Percentiles rank a stretch among this genome's conserved stretches.
Evolutionary conservation across 176 grass and related monocot genomes (phyloP).

Genomic region (Hyparrhenia diplandra): DNA sequence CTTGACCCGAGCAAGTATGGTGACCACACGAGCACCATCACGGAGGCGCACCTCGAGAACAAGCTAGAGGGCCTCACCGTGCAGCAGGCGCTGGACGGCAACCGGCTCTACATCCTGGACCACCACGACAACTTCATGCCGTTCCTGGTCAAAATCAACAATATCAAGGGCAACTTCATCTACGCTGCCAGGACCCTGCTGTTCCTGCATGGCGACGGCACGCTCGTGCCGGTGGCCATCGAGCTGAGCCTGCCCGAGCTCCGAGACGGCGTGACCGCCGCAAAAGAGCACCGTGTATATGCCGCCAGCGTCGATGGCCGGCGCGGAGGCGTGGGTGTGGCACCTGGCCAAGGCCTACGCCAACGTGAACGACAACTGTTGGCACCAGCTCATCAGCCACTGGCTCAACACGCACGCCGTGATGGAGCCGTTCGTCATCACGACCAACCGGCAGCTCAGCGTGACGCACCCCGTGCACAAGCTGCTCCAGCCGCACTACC

Average conservation of each 20-base stretch:
- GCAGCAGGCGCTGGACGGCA: background rate
- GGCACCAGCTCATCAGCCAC: slow-evolving; percentile 20
- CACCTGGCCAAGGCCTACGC: slow-evolving; percentile 15
- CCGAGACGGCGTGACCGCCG: background rate
- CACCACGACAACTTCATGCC: background rate
- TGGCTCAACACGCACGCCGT: slow-evolving; percentile 18
- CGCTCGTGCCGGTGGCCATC: slow-evolving; percentile 3
- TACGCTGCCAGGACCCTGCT: background rate
- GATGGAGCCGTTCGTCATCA: slow-evolving; percentile 16
- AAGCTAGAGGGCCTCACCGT: background rate
- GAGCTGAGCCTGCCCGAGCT: background rate
- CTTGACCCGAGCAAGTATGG: slow-evolving; percentile 51
- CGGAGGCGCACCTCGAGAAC: slow-evolving; percentile 26
- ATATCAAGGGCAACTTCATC: background rate
- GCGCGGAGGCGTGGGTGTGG: background rate
- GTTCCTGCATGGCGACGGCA: background rate
- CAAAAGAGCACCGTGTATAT: slow-evolving; percentile 7
- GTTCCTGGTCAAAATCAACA: background rate
- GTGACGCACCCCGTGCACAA: slow-evolving; percentile 5
- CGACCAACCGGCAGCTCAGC: slow-evolving; percentile 18
- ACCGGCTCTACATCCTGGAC: background rate
- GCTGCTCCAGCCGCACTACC: background rate
- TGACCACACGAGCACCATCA: slow-evolving; percentile 58
- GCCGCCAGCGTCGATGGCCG: background rate
- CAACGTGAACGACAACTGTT: background rate